Evolutionary conservation across 371 early-diverging fungal species (phyloP).

Genomic region (Nosema muscidifuracis): DNA sequence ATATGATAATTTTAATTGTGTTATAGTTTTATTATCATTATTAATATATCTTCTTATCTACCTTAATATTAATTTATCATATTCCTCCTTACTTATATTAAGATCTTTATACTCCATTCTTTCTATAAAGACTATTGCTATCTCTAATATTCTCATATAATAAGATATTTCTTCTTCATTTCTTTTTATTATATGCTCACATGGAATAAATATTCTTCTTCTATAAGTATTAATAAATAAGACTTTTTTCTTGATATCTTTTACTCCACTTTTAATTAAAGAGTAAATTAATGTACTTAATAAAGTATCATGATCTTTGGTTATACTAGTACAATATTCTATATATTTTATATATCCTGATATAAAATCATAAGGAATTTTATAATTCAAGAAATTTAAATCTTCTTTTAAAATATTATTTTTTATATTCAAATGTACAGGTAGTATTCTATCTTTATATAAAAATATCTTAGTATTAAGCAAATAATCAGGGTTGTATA

Average conservation of each 20-base stretch:
- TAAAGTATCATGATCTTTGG: neutral
- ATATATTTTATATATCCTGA: too few species aligned
- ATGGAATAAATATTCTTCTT: neutral
- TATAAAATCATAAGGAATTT: too few species aligned
- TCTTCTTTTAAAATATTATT: neutral
- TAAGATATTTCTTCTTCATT: slow-evolving; percentile 29
- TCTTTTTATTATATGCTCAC: neutral
- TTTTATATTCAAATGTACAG: neutral
- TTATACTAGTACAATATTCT: too few species aligned
- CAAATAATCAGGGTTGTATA: neutral
- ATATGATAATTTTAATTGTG: neutral
- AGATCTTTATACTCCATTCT: slow-evolving; percentile 50
- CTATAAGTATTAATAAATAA: neutral
- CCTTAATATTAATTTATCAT: slow-evolving; percentile 18
- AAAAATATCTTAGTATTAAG: neutral
- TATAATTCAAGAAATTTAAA: neutral
- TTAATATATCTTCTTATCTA: neutral
- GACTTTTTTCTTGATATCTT: neutral
- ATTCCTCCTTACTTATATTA: slow-evolving; percentile 45
- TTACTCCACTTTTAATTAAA: neutral
- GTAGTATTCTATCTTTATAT: neutral
- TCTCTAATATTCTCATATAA: slow-evolving; percentile 36
- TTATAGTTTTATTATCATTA: neutral
- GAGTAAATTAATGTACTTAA: neutral
- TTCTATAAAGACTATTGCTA: slow-evolving; percentile 44